Evolutionary conservation across 2,329 filamentous ascomycete genomes (phyloP).

Genomic region (Alternaria consortialis): DNA sequence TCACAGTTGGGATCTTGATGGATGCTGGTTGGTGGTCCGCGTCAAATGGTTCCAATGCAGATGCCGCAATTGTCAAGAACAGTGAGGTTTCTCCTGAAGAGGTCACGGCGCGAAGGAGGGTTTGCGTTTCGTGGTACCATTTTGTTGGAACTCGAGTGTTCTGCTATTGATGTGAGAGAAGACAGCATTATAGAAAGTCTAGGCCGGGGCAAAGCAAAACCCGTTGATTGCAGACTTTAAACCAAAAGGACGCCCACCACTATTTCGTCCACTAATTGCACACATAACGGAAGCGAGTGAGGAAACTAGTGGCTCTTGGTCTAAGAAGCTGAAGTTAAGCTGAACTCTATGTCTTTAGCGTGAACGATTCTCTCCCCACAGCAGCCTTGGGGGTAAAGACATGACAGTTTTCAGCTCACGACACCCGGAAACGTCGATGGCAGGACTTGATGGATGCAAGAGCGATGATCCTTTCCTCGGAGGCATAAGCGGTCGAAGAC

Average conservation of each 20-base stretch:
- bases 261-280: no score
- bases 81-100: background rate
- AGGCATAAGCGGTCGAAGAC: background rate
- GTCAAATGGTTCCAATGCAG: background rate
- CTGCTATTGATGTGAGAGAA: background rate
- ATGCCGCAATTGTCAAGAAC: background rate
- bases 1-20: background rate
- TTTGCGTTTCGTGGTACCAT: background rate
- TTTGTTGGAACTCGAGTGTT: no score
- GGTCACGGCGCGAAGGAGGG: background rate
- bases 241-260: background rate
- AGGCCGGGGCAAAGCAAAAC: background rate
- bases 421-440: background rate
- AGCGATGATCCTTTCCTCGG: conserved; percentile 25
- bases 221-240: background rate
- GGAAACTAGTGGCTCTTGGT: background rate
- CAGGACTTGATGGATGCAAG: conserved; percentile 33
- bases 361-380: background rate
- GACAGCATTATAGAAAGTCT: background rate
- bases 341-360: background rate
- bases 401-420: conserved; percentile 3
- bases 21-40: background rate
- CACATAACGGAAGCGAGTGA: no score
- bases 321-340: background rate
- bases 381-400: conserved; percentile 4